These are phyloP conservation scores for Cryphonectria radicalis DNA, from an alignment of 2,329 filamentous ascomycete species.

Conservation along the genomic window DNA sequence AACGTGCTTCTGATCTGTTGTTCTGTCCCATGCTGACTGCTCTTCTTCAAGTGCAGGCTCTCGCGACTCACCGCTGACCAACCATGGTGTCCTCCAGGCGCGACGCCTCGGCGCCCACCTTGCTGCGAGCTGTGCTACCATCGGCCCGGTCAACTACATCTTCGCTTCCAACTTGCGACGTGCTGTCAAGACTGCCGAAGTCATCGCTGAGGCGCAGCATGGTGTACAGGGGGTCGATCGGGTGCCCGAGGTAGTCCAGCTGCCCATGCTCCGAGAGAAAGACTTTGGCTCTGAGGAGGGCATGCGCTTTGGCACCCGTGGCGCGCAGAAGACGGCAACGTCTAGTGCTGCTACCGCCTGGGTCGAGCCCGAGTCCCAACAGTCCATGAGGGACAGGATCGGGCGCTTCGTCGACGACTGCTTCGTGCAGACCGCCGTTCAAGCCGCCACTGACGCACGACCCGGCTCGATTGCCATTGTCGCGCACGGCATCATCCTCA, in stretches of 20 bases:
- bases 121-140: constrained; percentile 35
- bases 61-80: constrained; percentile 79
- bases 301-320: constrained; percentile 53
- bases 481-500: constrained; percentile 82
- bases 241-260: constrained; percentile 39
- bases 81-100: constrained; percentile 81
- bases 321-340: constrained; percentile 32
- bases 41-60: constrained; percentile 65
- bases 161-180: constrained; percentile 81
- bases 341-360: constrained; percentile 29
- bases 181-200: constrained; percentile 71
- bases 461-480: constrained; percentile 66
- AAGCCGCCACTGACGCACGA: constrained; percentile 26
- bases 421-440: constrained; percentile 46
- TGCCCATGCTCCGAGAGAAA: constrained; percentile 67
- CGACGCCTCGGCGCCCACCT: constrained; percentile 70
- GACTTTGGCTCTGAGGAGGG: constrained; percentile 76
- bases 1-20: background rate
- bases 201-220: constrained; percentile 62
- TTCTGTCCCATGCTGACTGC: constrained; percentile 55
- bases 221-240: constrained; percentile 14
- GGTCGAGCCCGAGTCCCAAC: constrained; percentile 61
- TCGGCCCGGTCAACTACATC: constrained; percentile 59
- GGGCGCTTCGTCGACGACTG: constrained; percentile 68
- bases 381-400: constrained; percentile 67